A percentile compares a stretch with the other conserved stretches of the same genome.
Evolutionary conservation across 805 yeast genomes (phyloP).

Genomic region (Ogataea haglerorum): DNA sequence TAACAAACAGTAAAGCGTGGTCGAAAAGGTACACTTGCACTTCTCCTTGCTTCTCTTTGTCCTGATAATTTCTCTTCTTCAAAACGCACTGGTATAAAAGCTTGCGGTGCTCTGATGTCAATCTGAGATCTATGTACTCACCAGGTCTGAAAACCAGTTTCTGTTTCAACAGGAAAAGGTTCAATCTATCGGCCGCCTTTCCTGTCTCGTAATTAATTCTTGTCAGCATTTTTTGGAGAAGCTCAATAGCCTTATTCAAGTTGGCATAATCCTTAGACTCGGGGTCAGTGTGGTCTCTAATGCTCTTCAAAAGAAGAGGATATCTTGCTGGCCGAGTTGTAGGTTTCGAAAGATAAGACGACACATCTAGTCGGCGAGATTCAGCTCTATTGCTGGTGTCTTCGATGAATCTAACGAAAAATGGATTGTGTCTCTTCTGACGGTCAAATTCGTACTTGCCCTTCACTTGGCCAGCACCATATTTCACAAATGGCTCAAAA

Average conservation of each 20-base stretch:
- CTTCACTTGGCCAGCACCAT: conserved; percentile 92
- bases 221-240: conserved; percentile 69
- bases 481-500: conserved; percentile 88
- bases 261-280: conserved; percentile 69
- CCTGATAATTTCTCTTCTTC: conserved; percentile 66
- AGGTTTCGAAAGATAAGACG: conserved; percentile 91
- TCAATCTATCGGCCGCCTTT: conserved; percentile 88
- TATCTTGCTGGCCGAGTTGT: conserved; percentile 95
- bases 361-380: conserved; percentile 83
- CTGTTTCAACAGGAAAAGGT: conserved; percentile 81
- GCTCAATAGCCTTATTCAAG: conserved; percentile 68
- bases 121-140: conserved; percentile 80
- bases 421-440: conserved; percentile 84
- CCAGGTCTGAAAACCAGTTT: conserved; percentile 76
- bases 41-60: conserved; percentile 68
- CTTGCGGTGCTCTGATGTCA: conserved; percentile 76
- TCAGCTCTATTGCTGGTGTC: conserved; percentile 84
- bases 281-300: conserved; percentile 77
- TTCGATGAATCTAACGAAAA: conserved; percentile 90
- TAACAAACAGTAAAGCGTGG: conserved; percentile 79
- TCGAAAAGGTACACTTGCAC: conserved; percentile 86
- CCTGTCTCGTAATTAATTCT: conserved; percentile 87
- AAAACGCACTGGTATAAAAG: conserved; percentile 76
- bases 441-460: conserved; percentile 95
- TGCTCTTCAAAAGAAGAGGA: conserved; percentile 77